phyloP scores from a whole-genome alignment of 2,329 filamentous ascomycete species.

The Pyricularia sp. region DNA sequence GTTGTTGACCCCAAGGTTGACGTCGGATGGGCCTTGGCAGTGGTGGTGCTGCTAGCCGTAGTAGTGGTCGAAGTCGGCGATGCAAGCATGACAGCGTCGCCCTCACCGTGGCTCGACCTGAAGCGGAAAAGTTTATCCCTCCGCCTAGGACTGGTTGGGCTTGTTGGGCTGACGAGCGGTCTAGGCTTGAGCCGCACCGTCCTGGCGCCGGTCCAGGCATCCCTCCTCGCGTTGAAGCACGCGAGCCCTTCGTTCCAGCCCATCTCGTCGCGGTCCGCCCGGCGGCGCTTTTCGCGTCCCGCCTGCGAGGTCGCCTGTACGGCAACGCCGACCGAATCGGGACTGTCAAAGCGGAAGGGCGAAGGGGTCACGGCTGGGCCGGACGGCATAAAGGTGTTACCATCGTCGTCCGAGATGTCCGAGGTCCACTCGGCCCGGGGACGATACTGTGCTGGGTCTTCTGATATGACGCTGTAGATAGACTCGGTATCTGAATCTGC shows the following conservation, averaged over 20 bases:
- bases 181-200: slow-evolving; percentile 45
- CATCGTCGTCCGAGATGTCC: slow-evolving; percentile 43
- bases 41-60: neutral
- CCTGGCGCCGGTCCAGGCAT: slow-evolving; percentile 78
- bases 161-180: slow-evolving; percentile 23
- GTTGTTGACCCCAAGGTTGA: slow-evolving; percentile 8
- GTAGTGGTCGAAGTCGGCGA: slow-evolving; percentile 17
- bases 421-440: slow-evolving; percentile 47
- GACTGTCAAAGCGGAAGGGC: slow-evolving; percentile 41
- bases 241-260: slow-evolving; percentile 73
- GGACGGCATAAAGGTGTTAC: slow-evolving; percentile 9
- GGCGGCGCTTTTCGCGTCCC: slow-evolving; percentile 46
- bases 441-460: slow-evolving; percentile 40
- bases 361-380: slow-evolving; percentile 24
- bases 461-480: slow-evolving; percentile 47
- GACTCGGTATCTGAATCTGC: slow-evolving; percentile 37
- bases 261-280: slow-evolving; percentile 53
- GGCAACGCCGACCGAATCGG: slow-evolving; percentile 33
- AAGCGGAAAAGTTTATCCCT: slow-evolving; percentile 40
- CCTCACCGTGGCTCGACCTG: slow-evolving; percentile 15
- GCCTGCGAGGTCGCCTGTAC: slow-evolving; percentile 33
- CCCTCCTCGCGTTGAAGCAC: slow-evolving; percentile 67
- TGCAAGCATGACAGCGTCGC: slow-evolving; percentile 9
- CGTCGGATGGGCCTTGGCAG: neutral
- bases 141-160: slow-evolving; percentile 35